phyloP scores from a whole-genome alignment of 805 yeast species.

The Kluyveromyces nonfermentans region DNA sequence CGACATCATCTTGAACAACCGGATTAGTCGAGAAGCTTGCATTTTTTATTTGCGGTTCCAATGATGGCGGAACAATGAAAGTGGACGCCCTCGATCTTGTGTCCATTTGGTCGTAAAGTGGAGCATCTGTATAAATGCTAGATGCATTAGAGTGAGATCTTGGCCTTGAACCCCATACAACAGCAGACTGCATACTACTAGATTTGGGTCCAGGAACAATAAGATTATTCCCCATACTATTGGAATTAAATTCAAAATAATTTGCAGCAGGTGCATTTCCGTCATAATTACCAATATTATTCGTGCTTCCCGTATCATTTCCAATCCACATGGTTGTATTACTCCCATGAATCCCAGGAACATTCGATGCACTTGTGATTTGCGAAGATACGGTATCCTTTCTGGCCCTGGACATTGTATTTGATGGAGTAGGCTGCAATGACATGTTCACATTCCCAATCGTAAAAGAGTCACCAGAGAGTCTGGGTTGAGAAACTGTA shows the following conservation, averaged over 20 bases:
- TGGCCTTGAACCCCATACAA: conserved; percentile 14
- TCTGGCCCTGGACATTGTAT: conserved; percentile 25
- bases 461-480: conserved; percentile 25
- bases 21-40: conserved; percentile 18
- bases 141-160: conserved; percentile 28
- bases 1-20: conserved; percentile 46
- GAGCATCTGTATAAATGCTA: conserved; percentile 26
- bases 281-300: background rate
- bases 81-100: conserved; percentile 17
- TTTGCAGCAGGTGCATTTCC: conserved; percentile 7
- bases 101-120: conserved; percentile 14
- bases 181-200: background rate
- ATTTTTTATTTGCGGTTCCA: conserved; percentile 11
- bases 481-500: conserved; percentile 13
- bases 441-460: conserved; percentile 6
- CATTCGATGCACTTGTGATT: conserved; percentile 26
- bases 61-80: conserved; percentile 10
- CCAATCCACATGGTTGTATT: conserved; percentile 22
- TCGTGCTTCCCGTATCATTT: conserved; percentile 2
- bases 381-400: conserved; percentile 29
- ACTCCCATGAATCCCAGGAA: conserved; percentile 13
- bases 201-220: conserved; percentile 14
- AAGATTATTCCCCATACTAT: conserved; percentile 7
- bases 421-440: conserved; percentile 10
- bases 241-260: conserved; percentile 15